These are phyloP conservation scores for Penicillium angulare DNA, from an alignment of 495 filamentous ascomycete genomes.

Conservation along the genomic window DNA sequence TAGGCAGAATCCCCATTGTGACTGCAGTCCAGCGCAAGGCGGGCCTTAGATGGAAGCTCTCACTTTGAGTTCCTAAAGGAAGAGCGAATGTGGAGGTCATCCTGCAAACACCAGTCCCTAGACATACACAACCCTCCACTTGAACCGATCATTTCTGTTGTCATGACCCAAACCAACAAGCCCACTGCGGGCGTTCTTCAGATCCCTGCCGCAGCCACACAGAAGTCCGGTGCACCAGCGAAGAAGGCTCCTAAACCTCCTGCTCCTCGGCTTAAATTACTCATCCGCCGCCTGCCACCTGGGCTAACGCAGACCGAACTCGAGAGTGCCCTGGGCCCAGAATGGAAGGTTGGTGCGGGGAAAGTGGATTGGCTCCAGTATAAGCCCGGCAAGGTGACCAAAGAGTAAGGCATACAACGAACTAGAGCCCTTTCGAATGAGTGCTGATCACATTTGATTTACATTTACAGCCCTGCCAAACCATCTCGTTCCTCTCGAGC, in stretches of 20 bases:
- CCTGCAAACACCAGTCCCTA: not conserved
- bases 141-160: not conserved
- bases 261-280: constrained; percentile 71
- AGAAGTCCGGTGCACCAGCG: constrained; percentile 49
- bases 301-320: constrained; percentile 82
- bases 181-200: constrained; percentile 57
- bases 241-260: constrained; percentile 54
- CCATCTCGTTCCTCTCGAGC: constrained; percentile 73
- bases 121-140: not conserved
- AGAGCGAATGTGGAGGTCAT: too few relatives aligned
- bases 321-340: constrained; percentile 66
- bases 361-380: constrained; percentile 83
- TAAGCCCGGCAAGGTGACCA: constrained; percentile 79
- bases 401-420: constrained; percentile 58
- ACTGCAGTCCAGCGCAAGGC: too few relatives aligned
- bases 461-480: constrained; percentile 67
- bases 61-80: too few relatives aligned
- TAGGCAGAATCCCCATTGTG: too few relatives aligned
- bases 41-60: too few relatives aligned
- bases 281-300: constrained; percentile 83
- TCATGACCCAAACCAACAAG: constrained; percentile 44
- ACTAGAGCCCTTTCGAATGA: constrained; percentile 4
- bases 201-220: constrained; percentile 54
- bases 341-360: constrained; percentile 75
- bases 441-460: constrained; percentile 12